Evolutionary conservation across 2,329 filamentous ascomycete species (phyloP).

Genomic region (Purpureocillium lavendulum): DNA sequence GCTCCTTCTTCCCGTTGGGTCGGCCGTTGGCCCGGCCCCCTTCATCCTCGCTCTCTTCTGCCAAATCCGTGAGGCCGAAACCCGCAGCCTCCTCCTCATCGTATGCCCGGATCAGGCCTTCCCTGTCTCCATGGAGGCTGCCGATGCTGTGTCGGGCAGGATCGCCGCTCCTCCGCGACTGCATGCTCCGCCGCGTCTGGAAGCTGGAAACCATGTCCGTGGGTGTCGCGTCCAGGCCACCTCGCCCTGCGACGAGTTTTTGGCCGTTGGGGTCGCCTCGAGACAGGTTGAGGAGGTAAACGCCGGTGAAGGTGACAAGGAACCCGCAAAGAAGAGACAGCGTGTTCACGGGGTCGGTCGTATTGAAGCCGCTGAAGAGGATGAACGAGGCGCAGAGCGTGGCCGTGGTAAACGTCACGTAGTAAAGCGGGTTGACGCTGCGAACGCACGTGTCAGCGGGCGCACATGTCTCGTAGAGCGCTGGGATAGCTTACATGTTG

Average conservation of each 20-base stretch:
- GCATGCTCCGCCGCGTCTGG: conserved; percentile 90
- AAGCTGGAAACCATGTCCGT: conserved; percentile 87
- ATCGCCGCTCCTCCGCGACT: conserved; percentile 67
- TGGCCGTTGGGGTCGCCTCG: conserved; percentile 80
- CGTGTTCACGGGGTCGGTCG: conserved; percentile 82
- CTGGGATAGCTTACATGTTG: conserved; percentile 65
- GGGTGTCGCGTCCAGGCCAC: conserved; percentile 68
- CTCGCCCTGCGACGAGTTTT: conserved; percentile 51
- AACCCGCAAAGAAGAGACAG: conserved; percentile 90
- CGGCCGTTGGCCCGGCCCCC: conserved; percentile 28
- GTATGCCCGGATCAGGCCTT: conserved; percentile 80
- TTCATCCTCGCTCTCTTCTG: conserved; percentile 67
- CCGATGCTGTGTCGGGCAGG: conserved; percentile 56
- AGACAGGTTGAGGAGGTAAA: conserved; percentile 94
- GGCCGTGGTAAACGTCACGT: conserved; percentile 93
- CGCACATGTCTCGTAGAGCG: background rate
- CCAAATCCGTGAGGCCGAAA: conserved; percentile 71
- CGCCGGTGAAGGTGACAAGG: conserved; percentile 87
- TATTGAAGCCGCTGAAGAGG: conserved; percentile 94
- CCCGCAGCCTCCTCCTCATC: conserved; percentile 71
- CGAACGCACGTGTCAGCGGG: conserved; percentile 6
- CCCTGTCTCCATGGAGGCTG: conserved; percentile 60
- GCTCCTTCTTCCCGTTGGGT: conserved; percentile 32
- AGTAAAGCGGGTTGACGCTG: conserved; percentile 93
- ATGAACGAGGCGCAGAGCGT: conserved; percentile 94